phyloP scores from a whole-genome alignment of 1,284 basidiomycete genomes.

The Fomitopsis schrenkii region DNA sequence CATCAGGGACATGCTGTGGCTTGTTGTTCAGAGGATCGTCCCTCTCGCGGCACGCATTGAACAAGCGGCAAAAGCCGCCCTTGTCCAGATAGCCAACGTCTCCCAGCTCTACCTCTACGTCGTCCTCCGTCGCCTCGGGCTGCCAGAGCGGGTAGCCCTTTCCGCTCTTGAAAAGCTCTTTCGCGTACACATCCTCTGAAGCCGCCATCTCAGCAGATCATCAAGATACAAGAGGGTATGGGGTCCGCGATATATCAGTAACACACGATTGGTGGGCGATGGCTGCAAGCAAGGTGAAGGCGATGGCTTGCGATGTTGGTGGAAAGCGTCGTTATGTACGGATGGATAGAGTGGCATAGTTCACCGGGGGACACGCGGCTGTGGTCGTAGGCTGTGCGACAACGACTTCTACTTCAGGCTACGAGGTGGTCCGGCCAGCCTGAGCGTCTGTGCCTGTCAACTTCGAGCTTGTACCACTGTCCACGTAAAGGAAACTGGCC shows the following conservation, averaged over 20 bases:
- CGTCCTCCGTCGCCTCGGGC: constrained; percentile 13
- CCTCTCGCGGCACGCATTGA: constrained; percentile 9
- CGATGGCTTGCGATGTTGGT: background rate
- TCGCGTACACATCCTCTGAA: constrained; percentile 16
- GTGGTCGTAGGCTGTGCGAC: background rate
- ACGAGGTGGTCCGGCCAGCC: background rate
- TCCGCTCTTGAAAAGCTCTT: constrained; percentile 10
- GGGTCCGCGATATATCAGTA: background rate
- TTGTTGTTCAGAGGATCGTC: constrained; percentile 4
- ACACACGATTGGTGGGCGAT: background rate
- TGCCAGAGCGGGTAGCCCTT: constrained; percentile 21
- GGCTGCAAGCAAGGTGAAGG: background rate
- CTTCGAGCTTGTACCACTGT: too few species aligned
- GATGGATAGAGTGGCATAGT: background rate
- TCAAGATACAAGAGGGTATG: background rate
- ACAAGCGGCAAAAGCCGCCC: constrained; percentile 17
- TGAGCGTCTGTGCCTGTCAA: background rate
- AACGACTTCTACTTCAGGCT: background rate
- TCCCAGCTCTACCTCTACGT: constrained; percentile 14
- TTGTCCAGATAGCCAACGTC: constrained; percentile 20
- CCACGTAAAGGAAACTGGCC: too few species aligned
- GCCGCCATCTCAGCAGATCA: background rate
- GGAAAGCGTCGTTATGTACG: background rate
- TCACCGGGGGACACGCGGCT: background rate
- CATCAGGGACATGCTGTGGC: constrained; percentile 2